Conservation (phyloP, 768 basidiomycete genomes). For the Zangia roseola region DNA sequence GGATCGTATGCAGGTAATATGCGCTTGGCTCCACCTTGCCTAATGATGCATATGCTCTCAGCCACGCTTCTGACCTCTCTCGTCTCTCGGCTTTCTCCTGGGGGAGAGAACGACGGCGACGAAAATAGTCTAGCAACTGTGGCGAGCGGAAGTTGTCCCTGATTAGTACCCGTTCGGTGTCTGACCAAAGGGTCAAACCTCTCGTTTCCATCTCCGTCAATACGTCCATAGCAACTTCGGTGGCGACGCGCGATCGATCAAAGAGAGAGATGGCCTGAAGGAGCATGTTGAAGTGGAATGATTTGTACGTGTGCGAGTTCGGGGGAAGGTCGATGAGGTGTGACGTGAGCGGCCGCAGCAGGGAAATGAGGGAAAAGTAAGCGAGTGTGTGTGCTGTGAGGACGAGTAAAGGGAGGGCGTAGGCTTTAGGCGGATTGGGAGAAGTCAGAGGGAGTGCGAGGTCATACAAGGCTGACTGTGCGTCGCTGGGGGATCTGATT, state of each 20-base stretch:
- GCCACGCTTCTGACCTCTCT: conserved; percentile 14
- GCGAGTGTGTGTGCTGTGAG: conserved; percentile 46
- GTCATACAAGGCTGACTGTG: conserved; percentile 41
- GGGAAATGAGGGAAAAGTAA: conserved; percentile 45
- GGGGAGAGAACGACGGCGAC: conserved; percentile 5
- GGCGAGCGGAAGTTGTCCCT: conserved; percentile 50
- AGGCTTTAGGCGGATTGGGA: conserved; percentile 9
- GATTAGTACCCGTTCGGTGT: conserved; percentile 46
- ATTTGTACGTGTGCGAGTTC: conserved; percentile 10
- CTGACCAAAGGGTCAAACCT: conserved; percentile 37
- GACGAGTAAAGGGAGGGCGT: conserved; percentile 12
- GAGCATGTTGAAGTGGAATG: conserved; percentile 50
- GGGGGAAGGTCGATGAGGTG: conserved; percentile 37
- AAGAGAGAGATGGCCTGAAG: conserved; percentile 50
- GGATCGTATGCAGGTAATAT: conserved; percentile 41
- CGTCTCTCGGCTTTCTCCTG: not conserved
- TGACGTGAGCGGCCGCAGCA: conserved; percentile 45
- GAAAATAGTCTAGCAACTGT: conserved; percentile 49
- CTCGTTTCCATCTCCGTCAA: conserved; percentile 49
- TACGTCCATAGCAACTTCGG: conserved; percentile 40
- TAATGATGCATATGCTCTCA: conserved; percentile 20
- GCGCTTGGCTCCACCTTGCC: conserved; percentile 39
- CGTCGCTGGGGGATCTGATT: conserved; percentile 46
- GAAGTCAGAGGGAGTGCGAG: conserved; percentile 44
- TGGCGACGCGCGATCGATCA: conserved; percentile 38